Evolutionary conservation across 768 basidiomycete species (phyloP).

Genomic region (Sutorius australiensis): DNA sequence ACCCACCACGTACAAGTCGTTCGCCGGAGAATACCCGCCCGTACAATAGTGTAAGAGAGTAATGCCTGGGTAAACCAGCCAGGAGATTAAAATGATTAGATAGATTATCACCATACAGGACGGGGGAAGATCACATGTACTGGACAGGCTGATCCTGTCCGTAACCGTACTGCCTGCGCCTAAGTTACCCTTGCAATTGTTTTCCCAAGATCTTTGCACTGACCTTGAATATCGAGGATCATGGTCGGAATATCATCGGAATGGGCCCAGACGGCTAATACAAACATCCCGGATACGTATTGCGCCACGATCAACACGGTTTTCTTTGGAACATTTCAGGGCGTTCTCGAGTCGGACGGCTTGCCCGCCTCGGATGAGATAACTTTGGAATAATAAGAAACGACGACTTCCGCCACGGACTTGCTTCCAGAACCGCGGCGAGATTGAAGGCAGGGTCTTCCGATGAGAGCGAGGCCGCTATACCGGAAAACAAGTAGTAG

Average conservation of each 20-base stretch:
- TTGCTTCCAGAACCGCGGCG: constrained; percentile 86
- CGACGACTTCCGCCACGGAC: constrained; percentile 45
- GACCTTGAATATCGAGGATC: constrained; percentile 45
- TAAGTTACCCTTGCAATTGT: constrained; percentile 38
- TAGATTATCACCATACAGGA: constrained; percentile 11
- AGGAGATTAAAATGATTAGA: constrained; percentile 28
- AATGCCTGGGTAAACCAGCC: constrained; percentile 20
- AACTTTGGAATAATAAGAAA: constrained; percentile 36
- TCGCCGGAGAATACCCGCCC: constrained; percentile 15
- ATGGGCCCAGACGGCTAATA: constrained; percentile 18
- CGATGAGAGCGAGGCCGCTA: constrained; percentile 77
- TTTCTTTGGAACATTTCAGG: constrained; percentile 64
- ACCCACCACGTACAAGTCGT: constrained; percentile 17
- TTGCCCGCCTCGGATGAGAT: constrained; percentile 39
- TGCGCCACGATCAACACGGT: constrained; percentile 77
- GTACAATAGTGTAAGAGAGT: constrained; percentile 15
- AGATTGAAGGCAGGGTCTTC: constrained; percentile 91
- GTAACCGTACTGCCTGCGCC: constrained; percentile 4
- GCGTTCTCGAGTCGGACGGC: constrained; percentile 80
- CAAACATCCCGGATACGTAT: constrained; percentile 80
- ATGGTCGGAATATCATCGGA: constrained; percentile 8
- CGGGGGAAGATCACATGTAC: too few relatives aligned
- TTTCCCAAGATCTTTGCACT: constrained; percentile 75
- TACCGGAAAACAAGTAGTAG: constrained; percentile 46
- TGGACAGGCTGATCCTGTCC: too few relatives aligned